These are phyloP conservation scores for Pseudophaeomoniella oleicola DNA, from an alignment of 2,329 filamentous ascomycete genomes.

Conservation along the genomic window DNA sequence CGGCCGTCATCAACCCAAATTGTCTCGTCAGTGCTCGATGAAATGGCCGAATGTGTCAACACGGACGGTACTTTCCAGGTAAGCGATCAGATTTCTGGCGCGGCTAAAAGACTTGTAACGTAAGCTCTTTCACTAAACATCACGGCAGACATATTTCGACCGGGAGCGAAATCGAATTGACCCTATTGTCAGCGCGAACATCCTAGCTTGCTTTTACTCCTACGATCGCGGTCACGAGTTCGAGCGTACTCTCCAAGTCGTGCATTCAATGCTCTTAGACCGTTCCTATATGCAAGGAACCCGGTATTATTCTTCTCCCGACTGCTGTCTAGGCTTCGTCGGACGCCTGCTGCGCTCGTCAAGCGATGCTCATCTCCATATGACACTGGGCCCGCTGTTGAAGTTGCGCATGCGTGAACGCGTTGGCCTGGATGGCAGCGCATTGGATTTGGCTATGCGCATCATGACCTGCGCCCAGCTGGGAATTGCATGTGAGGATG, in stretches of 20 bases:
- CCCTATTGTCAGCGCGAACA: conserved; percentile 17
- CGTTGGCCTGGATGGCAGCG: background rate
- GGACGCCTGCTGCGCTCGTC: conserved; percentile 12
- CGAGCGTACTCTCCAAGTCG: conserved; percentile 12
- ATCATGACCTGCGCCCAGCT: background rate
- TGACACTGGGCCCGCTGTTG: conserved; percentile 7
- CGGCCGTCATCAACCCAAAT: conserved; percentile 5
- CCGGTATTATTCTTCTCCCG: conserved; percentile 16
- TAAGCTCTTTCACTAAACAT: background rate
- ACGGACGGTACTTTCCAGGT: conserved; percentile 13
- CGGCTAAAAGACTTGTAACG: background rate
- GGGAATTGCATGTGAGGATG: background rate
- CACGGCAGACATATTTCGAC: conserved; percentile 17
- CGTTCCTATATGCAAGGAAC: conserved; percentile 19
- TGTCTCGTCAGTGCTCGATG: conserved; percentile 9
- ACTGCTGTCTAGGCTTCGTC: conserved; percentile 19
- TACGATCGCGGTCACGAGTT: conserved; percentile 15
- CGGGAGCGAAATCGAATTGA: conserved; percentile 13
- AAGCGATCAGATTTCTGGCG: conserved; percentile 3
- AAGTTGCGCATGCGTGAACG: background rate
- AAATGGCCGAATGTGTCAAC: conserved; percentile 10
- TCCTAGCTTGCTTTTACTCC: conserved; percentile 17
- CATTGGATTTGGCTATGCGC: background rate
- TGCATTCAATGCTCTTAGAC: conserved; percentile 10
- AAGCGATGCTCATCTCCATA: conserved; percentile 9